Evolutionary conservation across 1,139 yeast genomes (phyloP), one percentile per base, ranked within the genome.

Genomic region (Diutina neorugosa): DNA sequence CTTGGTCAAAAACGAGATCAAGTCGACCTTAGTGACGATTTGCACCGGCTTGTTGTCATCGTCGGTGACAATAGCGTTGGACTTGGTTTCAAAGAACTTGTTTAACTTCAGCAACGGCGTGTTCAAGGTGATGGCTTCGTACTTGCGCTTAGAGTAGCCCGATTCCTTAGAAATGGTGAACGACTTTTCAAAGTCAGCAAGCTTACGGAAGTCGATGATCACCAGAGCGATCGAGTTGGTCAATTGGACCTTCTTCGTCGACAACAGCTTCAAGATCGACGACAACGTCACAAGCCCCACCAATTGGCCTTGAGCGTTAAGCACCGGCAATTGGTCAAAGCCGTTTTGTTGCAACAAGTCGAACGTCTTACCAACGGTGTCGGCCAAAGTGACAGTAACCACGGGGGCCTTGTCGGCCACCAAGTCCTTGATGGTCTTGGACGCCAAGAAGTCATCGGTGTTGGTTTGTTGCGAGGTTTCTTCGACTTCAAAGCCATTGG

Each of bases 21-120:
- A 75, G 67, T 88, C 96, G 62, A 88, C 94, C 74, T 88, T 88
- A 59, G 96, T 87, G 56, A 87, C 96, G 56, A 88, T 84, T 66
- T 88, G 94, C 52, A 86, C 78, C 52, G 96, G 95, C 65, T 78
- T 84, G 64, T 80, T 76, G 25, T 80, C 83, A 8, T 66, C 69
- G 63, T 85, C 93, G 53, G 96, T 87, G 57, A 88, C 86, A 62
- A 88, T 81, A 42, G 95, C 96, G 61, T 88, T 84, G 12, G 96
- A 86, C 69, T 87, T 84, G 64, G 85, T 86, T 73, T 88, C 96
- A 62, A 88, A 88, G 69, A 88, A 88, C 62, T 80, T 78, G 73
- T 84, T 86, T 68, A 88, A 76, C 57, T 84, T 84, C 50, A 78
- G 67, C 63, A 88, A 75, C 54, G 85, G 77, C 27, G 96, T 85